A percentile compares a stretch with the other conserved stretches of the same genome.
Evolutionary conservation across 2,329 filamentous ascomycete species (phyloP).

Genomic region (Triangularia setosa): DNA sequence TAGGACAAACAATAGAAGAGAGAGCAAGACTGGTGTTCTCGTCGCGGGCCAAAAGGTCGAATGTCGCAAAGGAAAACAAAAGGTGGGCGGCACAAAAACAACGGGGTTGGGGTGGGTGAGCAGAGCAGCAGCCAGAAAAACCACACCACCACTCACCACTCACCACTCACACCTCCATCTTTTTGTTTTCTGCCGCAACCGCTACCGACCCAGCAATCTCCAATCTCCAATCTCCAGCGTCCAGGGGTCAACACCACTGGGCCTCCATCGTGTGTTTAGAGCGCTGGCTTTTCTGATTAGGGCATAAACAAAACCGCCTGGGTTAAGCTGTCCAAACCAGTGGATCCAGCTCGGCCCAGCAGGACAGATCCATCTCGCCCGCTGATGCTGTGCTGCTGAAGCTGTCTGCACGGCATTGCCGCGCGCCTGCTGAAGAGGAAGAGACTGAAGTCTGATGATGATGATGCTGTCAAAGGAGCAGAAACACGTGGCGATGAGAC

Average conservation of each 20-base stretch:
- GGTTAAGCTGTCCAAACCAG: constrained; percentile 4
- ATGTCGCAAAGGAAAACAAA: constrained; percentile 22
- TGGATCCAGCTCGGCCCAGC: neutral
- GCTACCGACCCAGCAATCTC: neutral
- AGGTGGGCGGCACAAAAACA: constrained; percentile 22
- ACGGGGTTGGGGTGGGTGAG: constrained; percentile 16
- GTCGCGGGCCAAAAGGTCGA: constrained; percentile 7
- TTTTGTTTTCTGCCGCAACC: neutral
- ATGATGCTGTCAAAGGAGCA: neutral
- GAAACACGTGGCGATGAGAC: neutral
- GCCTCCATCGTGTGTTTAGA: neutral
- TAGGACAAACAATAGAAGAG: neutral
- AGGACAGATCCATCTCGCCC: neutral
- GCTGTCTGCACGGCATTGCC: neutral
- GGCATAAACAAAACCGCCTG: neutral
- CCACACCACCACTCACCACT: constrained; percentile 5
- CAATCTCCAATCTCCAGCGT: neutral
- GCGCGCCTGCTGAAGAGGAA: neutral
- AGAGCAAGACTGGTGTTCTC: neutral
- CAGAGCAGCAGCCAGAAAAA: neutral
- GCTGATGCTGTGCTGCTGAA: neutral
- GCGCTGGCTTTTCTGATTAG: constrained; percentile 8
- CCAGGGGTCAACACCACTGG: constrained; percentile 3
- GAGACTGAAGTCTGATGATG: neutral
- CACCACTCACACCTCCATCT: constrained; percentile 1